A percentile compares a stretch with the other conserved stretches of the same genome.
Evolutionary conservation across 805 yeast genomes (phyloP).

Genomic region (Babjeviella inositovora): DNA sequence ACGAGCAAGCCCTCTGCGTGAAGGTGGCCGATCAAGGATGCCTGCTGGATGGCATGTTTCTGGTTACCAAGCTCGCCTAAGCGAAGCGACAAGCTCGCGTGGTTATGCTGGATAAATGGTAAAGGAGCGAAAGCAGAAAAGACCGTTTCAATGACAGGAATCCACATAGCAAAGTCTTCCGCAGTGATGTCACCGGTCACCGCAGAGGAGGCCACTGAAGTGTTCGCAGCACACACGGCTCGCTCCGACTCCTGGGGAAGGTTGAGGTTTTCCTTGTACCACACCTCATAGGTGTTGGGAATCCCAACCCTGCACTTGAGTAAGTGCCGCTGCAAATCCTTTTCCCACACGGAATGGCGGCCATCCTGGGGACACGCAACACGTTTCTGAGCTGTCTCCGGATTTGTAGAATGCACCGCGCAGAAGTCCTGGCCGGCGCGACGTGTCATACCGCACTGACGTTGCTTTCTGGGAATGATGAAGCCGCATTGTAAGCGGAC

Average conservation of each 20-base stretch:
- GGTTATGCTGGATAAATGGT: no score
- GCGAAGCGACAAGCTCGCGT: no score
- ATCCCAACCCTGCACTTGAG: constrained; percentile 51
- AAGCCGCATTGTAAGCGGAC: constrained; percentile 41
- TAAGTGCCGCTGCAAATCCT: constrained; percentile 37
- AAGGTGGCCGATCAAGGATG: constrained; percentile 62
- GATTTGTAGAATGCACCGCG: constrained; percentile 35
- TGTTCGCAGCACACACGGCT: constrained; percentile 1
- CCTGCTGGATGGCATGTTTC: constrained; percentile 75
- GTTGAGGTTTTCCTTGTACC: constrained; percentile 37
- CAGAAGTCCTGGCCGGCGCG: constrained; percentile 33
- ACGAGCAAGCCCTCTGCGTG: constrained; percentile 20
- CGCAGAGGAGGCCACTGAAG: no score
- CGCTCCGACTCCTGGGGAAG: constrained; percentile 4
- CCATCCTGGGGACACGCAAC: constrained; percentile 70
- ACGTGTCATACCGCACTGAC: constrained; percentile 49
- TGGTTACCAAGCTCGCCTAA: constrained; percentile 32
- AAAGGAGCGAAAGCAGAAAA: no score
- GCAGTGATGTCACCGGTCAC: no score
- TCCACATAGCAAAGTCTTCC: no score
- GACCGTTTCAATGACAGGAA: no score
- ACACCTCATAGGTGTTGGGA: constrained; percentile 21
- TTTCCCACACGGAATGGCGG: constrained; percentile 55
- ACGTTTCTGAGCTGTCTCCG: constrained; percentile 14
- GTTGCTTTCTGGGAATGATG: constrained; percentile 27